These are phyloP conservation scores for Psilocybe cubensis DNA, from an alignment of 768 basidiomycete species.

Conservation along the genomic window DNA sequence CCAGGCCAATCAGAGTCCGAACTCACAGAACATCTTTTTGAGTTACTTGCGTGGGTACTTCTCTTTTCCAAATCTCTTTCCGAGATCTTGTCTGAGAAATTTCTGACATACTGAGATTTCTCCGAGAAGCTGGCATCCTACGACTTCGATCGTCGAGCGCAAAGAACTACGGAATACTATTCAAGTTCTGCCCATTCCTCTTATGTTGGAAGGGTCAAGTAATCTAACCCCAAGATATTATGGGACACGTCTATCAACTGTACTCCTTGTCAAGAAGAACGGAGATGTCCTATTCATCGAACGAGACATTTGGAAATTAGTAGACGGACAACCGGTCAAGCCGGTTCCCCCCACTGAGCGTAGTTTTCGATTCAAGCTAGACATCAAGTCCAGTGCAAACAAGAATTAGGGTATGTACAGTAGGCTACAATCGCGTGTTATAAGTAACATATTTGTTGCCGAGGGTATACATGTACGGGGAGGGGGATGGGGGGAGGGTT, in stretches of 20 bases:
- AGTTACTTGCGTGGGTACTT: conserved; percentile 67
- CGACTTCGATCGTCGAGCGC: conserved; percentile 49
- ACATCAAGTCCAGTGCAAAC: conserved; percentile 19
- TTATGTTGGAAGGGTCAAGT: conserved; percentile 33
- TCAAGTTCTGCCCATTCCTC: conserved; percentile 55
- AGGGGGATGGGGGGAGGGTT: background rate
- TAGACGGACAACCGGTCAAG: conserved; percentile 41
- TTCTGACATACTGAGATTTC: conserved; percentile 31
- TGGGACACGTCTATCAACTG: conserved; percentile 76
- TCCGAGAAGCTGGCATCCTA: conserved; percentile 48
- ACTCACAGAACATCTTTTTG: conserved; percentile 63
- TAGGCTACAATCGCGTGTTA: conserved; percentile 11
- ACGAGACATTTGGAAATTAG: conserved; percentile 65
- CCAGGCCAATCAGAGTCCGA: conserved; percentile 48
- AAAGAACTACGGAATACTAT: conserved; percentile 65
- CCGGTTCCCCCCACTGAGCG: conserved; percentile 49
- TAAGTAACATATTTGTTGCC: conserved; percentile 8
- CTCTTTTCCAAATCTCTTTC: conserved; percentile 10
- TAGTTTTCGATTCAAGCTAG: conserved; percentile 52
- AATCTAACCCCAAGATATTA: conserved; percentile 37
- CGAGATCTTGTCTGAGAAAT: conserved; percentile 17
- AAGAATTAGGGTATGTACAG: conserved; percentile 17
- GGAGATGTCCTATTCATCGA: conserved; percentile 72
- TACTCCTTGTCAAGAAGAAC: conserved; percentile 63
- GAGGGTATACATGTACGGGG: conserved; percentile 6